A percentile compares a stretch with the other conserved stretches of the same genome.
Conservation (phyloP, 257 asterid genomes). For the Gentiana dahurica region DNA sequence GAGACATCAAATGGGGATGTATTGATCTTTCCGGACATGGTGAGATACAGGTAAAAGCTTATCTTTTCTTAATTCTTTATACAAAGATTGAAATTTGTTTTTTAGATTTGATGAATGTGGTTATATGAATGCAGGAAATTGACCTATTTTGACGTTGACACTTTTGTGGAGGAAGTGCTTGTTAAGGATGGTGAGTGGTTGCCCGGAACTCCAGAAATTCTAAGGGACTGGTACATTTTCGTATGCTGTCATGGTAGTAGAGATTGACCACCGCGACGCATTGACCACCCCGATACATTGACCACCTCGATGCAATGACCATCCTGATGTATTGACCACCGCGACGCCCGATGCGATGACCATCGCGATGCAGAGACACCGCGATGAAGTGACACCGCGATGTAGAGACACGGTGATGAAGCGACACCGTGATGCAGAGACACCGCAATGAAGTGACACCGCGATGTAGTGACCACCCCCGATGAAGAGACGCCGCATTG, state of each 20-base stretch:
- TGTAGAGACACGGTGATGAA: no score
- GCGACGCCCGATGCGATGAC: no score
- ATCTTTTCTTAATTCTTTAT: background rate
- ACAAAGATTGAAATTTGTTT: conserved; percentile 2
- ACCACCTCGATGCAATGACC: no score
- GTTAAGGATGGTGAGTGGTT: conserved; percentile 87
- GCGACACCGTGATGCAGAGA: no score
- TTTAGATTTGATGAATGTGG: conserved; percentile 7
- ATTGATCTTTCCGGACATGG: conserved; percentile 90
- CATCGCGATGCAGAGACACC: no score
- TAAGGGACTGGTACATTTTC: conserved; percentile 85
- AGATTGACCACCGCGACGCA: conserved; percentile 22
- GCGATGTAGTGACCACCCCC: no score
- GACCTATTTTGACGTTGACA: conserved; percentile 94
- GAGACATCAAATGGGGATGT: conserved; percentile 97
- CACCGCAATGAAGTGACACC: no score
- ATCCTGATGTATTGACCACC: no score
- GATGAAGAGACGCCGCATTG: no score
- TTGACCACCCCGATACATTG: no score
- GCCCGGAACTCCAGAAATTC: conserved; percentile 85
- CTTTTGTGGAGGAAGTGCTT: conserved; percentile 95
- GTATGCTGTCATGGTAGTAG: conserved; percentile 92
- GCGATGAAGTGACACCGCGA: no score
- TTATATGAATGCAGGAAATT: conserved; percentile 59
- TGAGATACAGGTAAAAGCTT: conserved; percentile 75